Evolutionary conservation across 2,329 filamentous ascomycete species (phyloP).

Genomic region (Xylaria sp.): DNA sequence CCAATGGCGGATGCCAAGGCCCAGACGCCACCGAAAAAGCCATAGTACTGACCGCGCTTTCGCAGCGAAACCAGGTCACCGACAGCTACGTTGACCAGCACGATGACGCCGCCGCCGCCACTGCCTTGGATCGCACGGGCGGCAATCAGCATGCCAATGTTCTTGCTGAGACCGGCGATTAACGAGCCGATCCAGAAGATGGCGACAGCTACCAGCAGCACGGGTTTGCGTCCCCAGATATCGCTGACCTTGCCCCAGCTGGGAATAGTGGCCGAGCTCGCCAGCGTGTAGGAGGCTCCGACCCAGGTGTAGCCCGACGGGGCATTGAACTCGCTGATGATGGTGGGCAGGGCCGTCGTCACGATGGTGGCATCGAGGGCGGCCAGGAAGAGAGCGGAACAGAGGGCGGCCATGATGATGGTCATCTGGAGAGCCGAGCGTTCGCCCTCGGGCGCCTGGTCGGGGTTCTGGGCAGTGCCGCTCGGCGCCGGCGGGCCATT

Average conservation of each 20-base stretch:
- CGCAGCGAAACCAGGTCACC: slow-evolving; percentile 52
- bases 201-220: slow-evolving; percentile 45
- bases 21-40: slow-evolving; percentile 53
- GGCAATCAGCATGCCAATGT: slow-evolving; percentile 49
- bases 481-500: no score
- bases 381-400: slow-evolving; percentile 44
- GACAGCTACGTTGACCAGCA: slow-evolving; percentile 55
- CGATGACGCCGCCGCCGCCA: slow-evolving; percentile 53
- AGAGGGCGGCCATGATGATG: slow-evolving; percentile 31
- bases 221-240: slow-evolving; percentile 53
- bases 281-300: slow-evolving; percentile 67
- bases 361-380: slow-evolving; percentile 58
- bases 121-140: slow-evolving; percentile 52
- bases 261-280: slow-evolving; percentile 60
- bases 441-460: slow-evolving; percentile 5
- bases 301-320: slow-evolving; percentile 72
- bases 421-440: slow-evolving; percentile 30
- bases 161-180: slow-evolving; percentile 45
- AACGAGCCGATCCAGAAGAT: slow-evolving; percentile 53
- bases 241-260: slow-evolving; percentile 63
- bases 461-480: no score
- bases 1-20: slow-evolving; percentile 60
- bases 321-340: slow-evolving; percentile 58
- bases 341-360: slow-evolving; percentile 62
- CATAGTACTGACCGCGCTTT: slow-evolving; percentile 48